Base-by-base conservation (phyloP, 257 asterid species). In the Ligustrum vulgare region DNA sequence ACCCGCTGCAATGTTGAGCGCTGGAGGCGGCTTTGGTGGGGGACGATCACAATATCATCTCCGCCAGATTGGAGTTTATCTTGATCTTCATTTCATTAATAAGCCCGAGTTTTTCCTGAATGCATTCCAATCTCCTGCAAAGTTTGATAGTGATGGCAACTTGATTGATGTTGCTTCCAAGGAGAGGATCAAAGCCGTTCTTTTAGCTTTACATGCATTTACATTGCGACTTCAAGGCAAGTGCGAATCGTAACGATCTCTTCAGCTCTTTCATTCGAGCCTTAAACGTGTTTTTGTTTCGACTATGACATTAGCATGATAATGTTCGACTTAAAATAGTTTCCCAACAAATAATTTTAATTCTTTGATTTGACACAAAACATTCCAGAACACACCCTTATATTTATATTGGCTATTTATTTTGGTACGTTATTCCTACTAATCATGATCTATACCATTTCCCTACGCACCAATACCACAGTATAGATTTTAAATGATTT, bases 11-110 rank as follows among this genome's bases (percentile, higher is more conserved):
- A 84, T 93, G 0, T 84, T 93, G 54, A 90, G 98, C 81, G 71
- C 91, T 0, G 96, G 96, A 34, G 98, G 97, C 39, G 78, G 86
- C 18, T 86, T 80, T 72, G 96, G 98, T 77, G 97, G 98, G 73
- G 96, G 91, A 2, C 84, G 93, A 69, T 74, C 96, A 5, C 98
- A 94, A 1, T 93, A 91, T 74, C 97, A 91, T 72, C 96, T 93
- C 68, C 96, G 97, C 6, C 98, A 93, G 86, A 86, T 56, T 16
- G 98, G 98, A 2, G 92, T 94, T 23, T 92, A 49, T 80, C 73
- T 94, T 41, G 90, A 94, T 76, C 94, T 94, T 37, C 98, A 94
- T 78, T 94, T 94, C 91, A 89, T 94, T 77, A 94, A 92, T 73
- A 92, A 90, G 79, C 98, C 98, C 0, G 95, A 94, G 84, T 79